Evolutionary conservation across 2,329 filamentous ascomycete species (phyloP), one percentile per base, ranked within the genome.

Genomic region (Alternaria brassicae): DNA sequence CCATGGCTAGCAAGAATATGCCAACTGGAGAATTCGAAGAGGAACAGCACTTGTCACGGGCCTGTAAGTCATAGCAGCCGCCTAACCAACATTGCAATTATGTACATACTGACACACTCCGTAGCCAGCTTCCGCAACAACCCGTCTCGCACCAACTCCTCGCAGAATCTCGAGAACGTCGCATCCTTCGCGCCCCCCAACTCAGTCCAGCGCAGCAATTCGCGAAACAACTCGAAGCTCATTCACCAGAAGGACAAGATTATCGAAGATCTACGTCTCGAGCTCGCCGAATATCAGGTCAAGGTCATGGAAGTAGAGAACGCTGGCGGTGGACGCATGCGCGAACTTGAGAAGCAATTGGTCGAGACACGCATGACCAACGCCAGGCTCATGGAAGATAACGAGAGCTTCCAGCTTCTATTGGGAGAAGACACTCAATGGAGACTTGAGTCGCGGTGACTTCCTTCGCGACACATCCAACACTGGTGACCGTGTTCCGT

Each of bases 281-380:
- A 99, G 77, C 85, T 99, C 48, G 94, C 95, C 41, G 95, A 98
- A 78, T 90, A 92, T 21, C 93, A 98, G 78, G 96, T 97, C 80
- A 97, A 97, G 79, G 84, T 97, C 25, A 90, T 97, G 27, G 94
- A 98, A 78, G 89, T 95, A 54, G 93, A 98, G 79, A 97, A 97
- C 77, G 88, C 91, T 78, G 94, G 93, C 52, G 94, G 93, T 53
- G 93, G 92, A 44, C 89, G 91, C 27, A 82, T 97, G 73, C 91
- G 92, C 67, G 92, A 97, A 78, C 86, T 98, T n/a, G 93, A 98
- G 80, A 90, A 91, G 70, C 87, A 91, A 65, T 86, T 98, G 52
- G 88, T 97, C 80, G 94, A 98, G 74, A 90, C 92, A 37, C 92
- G 93, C 71, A 95, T 98, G 90, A 91, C 93, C 67, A 99, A 98